Conservation (phyloP, 148 eudicot species). For the Suaeda aralocaspica region DNA sequence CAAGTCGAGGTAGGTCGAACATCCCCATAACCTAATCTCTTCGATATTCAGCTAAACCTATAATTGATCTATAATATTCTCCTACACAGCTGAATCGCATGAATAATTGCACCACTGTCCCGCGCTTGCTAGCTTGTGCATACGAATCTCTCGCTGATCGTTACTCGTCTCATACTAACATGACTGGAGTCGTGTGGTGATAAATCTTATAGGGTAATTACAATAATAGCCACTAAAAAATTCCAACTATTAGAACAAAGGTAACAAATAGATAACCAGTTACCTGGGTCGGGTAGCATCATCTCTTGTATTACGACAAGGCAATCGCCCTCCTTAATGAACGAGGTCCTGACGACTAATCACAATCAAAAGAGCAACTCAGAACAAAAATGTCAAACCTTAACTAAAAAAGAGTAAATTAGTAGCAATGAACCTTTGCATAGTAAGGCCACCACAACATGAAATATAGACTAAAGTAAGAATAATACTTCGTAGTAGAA, state of each 20-base stretch:
- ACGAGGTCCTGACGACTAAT: slow-evolving; percentile 66
- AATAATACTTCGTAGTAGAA: too few relatives aligned
- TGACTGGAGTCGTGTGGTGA: background rate
- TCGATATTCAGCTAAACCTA: background rate
- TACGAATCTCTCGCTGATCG: background rate
- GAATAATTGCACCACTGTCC: background rate
- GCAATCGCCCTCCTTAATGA: slow-evolving; percentile 58
- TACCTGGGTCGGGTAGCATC: slow-evolving; percentile 77
- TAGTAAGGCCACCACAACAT: background rate
- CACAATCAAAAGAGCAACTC: background rate
- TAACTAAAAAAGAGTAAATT: background rate
- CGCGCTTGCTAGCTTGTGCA: background rate
- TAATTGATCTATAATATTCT: background rate
- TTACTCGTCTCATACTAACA: background rate
- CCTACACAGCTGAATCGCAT: background rate
- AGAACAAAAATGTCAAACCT: background rate
- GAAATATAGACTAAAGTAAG: background rate
- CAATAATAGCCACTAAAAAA: background rate
- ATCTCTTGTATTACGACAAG: slow-evolving; percentile 60
- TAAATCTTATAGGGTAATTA: background rate
- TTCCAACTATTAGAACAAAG: background rate
- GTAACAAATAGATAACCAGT: slow-evolving; percentile 1
- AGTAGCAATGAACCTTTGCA: background rate
- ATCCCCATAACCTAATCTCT: background rate
- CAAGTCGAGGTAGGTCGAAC: too few relatives aligned